phyloP scores from a whole-genome alignment of 2,329 filamentous ascomycete species.

The Cladosporium phlei region DNA sequence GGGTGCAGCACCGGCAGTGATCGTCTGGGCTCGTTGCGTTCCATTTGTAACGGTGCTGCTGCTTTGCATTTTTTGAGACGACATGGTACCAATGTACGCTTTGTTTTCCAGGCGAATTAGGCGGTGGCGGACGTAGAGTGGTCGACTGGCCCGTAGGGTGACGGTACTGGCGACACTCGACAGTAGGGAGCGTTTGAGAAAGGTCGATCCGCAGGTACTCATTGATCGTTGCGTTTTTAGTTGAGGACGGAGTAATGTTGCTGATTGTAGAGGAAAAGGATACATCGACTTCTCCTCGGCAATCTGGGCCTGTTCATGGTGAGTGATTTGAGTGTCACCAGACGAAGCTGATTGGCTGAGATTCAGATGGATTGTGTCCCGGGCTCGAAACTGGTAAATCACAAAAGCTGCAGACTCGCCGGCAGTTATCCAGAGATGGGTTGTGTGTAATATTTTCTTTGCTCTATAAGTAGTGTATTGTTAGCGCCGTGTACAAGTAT shows the following conservation, averaged over 20 bases:
- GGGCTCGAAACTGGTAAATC: not conserved
- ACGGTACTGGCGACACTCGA: not conserved
- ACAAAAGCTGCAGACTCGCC: too few species aligned
- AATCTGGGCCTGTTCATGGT: not conserved
- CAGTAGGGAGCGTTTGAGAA: not conserved
- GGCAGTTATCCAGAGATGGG: too few species aligned
- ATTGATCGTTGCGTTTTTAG: not conserved
- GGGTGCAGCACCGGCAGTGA: not conserved
- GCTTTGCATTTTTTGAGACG: not conserved
- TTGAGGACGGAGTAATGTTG: not conserved
- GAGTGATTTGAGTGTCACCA: not conserved
- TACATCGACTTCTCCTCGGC: not conserved
- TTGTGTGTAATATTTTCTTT: too few species aligned
- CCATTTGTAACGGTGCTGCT: not conserved
- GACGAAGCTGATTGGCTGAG: not conserved
- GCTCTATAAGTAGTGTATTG: too few species aligned
- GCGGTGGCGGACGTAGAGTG: not conserved
- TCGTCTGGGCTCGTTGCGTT: not conserved
- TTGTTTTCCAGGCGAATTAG: not conserved
- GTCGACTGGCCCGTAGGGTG: not conserved
- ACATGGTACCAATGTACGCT: not conserved
- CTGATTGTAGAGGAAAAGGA: not conserved
- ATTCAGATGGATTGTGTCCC: not conserved
- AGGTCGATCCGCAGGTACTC: not conserved
- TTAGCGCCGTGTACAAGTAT: too few species aligned